A percentile compares a stretch with the other conserved stretches of the same genome.
These are phyloP conservation scores for Pichia sorboxylosa DNA, from an alignment of 1,139 yeast genomes.

Conservation along the genomic window DNA sequence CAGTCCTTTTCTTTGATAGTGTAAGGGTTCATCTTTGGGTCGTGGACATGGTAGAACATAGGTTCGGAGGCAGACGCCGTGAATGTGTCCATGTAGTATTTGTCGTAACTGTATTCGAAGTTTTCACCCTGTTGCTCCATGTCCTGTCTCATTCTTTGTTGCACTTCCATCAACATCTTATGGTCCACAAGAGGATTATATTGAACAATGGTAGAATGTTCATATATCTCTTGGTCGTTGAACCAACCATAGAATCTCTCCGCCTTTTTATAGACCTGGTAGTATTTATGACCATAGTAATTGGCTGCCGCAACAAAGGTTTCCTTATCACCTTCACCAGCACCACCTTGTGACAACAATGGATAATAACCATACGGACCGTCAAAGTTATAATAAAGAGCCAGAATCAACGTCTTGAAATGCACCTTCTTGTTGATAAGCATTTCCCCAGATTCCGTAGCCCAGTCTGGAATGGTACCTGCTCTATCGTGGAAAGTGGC, in stretches of 20 bases:
- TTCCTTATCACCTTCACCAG: constrained; percentile 57
- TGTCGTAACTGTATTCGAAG: constrained; percentile 16
- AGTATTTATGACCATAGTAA: constrained; percentile 36
- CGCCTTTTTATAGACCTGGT: constrained; percentile 36
- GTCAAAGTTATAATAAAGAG: constrained; percentile 44
- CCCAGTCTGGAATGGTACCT: constrained; percentile 48
- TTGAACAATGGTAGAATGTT: constrained; percentile 43
- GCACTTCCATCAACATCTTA: constrained; percentile 18
- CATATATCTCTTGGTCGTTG: constrained; percentile 12
- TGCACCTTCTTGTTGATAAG: constrained; percentile 41
- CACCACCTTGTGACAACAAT: constrained; percentile 44
- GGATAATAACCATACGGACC: constrained; percentile 46
- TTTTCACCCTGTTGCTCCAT: constrained; percentile 12
- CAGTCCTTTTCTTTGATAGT: constrained; percentile 13
- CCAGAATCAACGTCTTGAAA: constrained; percentile 36
- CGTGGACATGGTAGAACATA: constrained; percentile 22
- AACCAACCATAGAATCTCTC: constrained; percentile 19
- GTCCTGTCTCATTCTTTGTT: constrained; percentile 10
- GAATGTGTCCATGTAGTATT: constrained; percentile 15
- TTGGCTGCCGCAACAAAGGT: constrained; percentile 53
- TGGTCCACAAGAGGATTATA: constrained; percentile 53
- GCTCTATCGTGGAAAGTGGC: constrained; percentile 36
- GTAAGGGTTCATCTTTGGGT: constrained; percentile 22
- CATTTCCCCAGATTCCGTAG: constrained; percentile 52
- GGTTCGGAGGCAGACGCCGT: constrained; percentile 14